These are phyloP conservation scores for Isatis lusitanica DNA, from an alignment of 441 rosid genomes.

Conservation along the genomic window DNA sequence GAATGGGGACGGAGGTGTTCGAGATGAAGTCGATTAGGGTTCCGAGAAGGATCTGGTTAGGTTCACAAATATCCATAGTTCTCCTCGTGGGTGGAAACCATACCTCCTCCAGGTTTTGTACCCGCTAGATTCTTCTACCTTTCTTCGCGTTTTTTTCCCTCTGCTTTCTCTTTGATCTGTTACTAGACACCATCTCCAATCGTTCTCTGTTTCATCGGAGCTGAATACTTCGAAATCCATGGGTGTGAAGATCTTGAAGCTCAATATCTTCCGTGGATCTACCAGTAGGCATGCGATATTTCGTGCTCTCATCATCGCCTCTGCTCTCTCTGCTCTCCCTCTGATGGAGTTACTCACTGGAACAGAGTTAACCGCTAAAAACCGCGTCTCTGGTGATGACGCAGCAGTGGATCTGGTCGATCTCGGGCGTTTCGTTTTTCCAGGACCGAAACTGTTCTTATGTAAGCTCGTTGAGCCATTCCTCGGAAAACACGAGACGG, in stretches of 20 bases:
- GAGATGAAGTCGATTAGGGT: not conserved
- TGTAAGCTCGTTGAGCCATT: constrained; percentile 45
- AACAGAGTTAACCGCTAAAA: constrained; percentile 10
- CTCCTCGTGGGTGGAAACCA: not conserved
- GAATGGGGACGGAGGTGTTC: not conserved
- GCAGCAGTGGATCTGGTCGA: constrained; percentile 22
- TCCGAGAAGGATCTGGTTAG: not conserved
- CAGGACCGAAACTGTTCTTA: constrained; percentile 30
- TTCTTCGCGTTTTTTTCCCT: no score
- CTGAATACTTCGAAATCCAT: constrained; percentile 30
- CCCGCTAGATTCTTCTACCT: not conserved
- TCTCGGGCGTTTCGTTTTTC: constrained; percentile 7
- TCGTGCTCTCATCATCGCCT: constrained; percentile 42
- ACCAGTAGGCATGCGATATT: constrained; percentile 46
- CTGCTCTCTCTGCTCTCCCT: constrained; percentile 44
- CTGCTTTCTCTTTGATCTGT: not conserved
- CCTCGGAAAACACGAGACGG: constrained; percentile 39
- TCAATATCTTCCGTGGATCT: constrained; percentile 47
- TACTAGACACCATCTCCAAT: not conserved
- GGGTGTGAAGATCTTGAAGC: constrained; percentile 52
- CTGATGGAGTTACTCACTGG: constrained; percentile 42
- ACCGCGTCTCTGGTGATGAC: not conserved
- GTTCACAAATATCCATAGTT: not conserved
- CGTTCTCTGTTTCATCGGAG: not conserved
- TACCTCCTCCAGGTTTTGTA: not conserved